phyloP scores from a whole-genome alignment of 805 yeast genomes.

The Kodamaea lidongshanica region DNA sequence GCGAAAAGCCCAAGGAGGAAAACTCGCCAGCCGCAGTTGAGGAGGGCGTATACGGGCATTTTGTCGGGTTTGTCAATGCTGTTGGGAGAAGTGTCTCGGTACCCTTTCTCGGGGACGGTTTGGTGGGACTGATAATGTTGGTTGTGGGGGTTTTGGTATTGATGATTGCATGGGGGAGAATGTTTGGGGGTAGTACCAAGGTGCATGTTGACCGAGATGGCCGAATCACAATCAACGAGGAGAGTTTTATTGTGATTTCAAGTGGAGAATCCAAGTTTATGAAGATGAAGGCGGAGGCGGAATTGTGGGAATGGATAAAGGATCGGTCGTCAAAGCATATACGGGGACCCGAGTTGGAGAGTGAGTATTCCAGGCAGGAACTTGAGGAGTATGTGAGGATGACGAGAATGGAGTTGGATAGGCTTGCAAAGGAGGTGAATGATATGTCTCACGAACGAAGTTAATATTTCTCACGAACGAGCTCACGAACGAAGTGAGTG shows the following conservation, averaged over 20 bases:
- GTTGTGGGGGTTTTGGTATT: constrained; percentile 12
- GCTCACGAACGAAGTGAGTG: no score
- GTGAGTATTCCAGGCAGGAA: constrained; percentile 36
- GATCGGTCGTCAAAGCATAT: no score
- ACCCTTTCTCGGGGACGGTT: constrained; percentile 19
- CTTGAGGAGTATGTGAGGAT: constrained; percentile 41
- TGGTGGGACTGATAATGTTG: constrained; percentile 18
- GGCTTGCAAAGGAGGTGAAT: no score
- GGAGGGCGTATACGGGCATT: constrained; percentile 13
- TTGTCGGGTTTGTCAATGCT: constrained; percentile 15
- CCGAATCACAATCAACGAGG: constrained; percentile 26
- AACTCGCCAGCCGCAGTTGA: constrained; percentile 2
- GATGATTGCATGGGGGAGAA: constrained; percentile 10
- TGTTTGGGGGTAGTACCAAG: constrained; percentile 14
- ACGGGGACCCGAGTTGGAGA: no score
- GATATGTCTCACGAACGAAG: no score
- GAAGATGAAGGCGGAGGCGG: constrained; percentile 46
- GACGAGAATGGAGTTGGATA: constrained; percentile 38
- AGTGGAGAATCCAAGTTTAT: constrained; percentile 30
- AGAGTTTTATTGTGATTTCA: constrained; percentile 36
- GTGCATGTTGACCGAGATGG: constrained; percentile 8
- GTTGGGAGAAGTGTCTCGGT: constrained; percentile 24
- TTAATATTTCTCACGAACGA: no score
- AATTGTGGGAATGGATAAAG: constrained; percentile 69
- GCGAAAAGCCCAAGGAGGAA: constrained; percentile 1